Evolutionary conservation across 164 flowering plant species (phyloP).

Genomic region (Dillenia suffruticosa): DNA sequence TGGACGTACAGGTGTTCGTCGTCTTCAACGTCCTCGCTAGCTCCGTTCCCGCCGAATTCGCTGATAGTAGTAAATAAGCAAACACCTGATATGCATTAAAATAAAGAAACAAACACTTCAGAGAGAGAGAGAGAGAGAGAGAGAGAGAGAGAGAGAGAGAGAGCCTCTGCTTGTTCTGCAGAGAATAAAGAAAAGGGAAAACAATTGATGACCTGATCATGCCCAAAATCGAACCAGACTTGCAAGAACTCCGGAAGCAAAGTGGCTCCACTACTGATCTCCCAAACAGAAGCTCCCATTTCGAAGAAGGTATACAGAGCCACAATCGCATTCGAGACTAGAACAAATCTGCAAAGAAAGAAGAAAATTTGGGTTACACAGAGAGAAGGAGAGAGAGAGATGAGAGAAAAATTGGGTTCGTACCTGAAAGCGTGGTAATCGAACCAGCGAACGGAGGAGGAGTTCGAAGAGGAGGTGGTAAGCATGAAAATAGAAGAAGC

Average conservation of each 20-base stretch:
- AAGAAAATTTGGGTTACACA: background rate
- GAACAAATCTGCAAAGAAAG: constrained; percentile 41
- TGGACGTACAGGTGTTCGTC: constrained; percentile 39
- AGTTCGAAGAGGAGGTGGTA: constrained; percentile 47
- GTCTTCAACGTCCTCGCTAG: constrained; percentile 39
- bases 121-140: constrained; percentile 1
- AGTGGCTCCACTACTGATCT: constrained; percentile 61
- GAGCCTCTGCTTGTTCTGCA: background rate
- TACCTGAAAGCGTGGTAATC: constrained; percentile 77
- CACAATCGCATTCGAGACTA: constrained; percentile 65
- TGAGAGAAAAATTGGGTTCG: background rate
- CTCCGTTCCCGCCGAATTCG: constrained; percentile 65
- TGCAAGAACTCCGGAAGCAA: constrained; percentile 61
- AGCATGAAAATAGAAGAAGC: constrained; percentile 75
- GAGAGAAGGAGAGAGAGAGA: background rate
- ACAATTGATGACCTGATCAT: constrained; percentile 63
- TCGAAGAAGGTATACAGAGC: constrained; percentile 68
- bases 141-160: background rate
- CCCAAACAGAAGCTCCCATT: constrained; percentile 73
- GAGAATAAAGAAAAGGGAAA: background rate
- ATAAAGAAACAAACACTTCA: background rate
- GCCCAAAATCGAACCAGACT: constrained; percentile 94
- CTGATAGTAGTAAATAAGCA: constrained; percentile 69
- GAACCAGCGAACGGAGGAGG: constrained; percentile 49
- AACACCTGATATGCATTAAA: constrained; percentile 38